Percentiles rank a stretch among this genome's conserved stretches.
Conservation (phyloP, 768 basidiomycete species). For the Lactarius sanguifluus region DNA sequence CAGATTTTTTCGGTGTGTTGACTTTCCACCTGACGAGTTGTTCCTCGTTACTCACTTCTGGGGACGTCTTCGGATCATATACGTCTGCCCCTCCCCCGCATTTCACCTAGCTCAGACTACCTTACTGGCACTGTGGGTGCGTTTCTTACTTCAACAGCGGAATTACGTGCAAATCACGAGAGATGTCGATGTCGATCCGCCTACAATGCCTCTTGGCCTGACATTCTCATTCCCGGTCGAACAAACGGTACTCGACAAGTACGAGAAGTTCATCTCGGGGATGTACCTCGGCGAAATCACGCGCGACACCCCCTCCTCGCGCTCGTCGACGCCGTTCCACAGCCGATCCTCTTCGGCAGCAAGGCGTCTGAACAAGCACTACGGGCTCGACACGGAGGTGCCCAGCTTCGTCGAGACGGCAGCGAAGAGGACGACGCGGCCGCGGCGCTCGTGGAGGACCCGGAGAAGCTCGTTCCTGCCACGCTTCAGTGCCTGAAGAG, state of each 20-base stretch:
- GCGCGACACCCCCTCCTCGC: slow-evolving; percentile 81
- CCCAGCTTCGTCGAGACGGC: slow-evolving; percentile 71
- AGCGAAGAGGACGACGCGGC: not conserved
- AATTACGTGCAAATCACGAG: not conserved
- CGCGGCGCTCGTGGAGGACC: slow-evolving; percentile 11
- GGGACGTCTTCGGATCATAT: not conserved
- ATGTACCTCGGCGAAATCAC: slow-evolving; percentile 98
- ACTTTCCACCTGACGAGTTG: not conserved
- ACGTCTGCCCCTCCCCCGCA: not conserved
- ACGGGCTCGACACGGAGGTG: slow-evolving; percentile 90
- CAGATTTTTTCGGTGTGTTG: slow-evolving; percentile 73
- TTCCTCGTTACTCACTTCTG: not conserved
- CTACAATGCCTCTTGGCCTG: slow-evolving; percentile 68
- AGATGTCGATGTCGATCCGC: slow-evolving; percentile 39
- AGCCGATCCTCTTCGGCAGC: slow-evolving; percentile 76
- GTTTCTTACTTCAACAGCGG: slow-evolving; percentile 61
- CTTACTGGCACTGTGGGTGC: slow-evolving; percentile 71
- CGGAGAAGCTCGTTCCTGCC: slow-evolving; percentile 21
- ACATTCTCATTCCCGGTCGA: slow-evolving; percentile 99
- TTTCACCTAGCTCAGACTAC: slow-evolving; percentile 62
- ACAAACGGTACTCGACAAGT: slow-evolving; percentile 88
- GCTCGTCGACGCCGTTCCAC: slow-evolving; percentile 73
- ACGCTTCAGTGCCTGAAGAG: slow-evolving; percentile 45
- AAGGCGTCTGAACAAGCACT: slow-evolving; percentile 85
- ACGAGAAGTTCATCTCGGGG: slow-evolving; percentile 97